A percentile compares a stretch with the other conserved stretches of the same genome.
Conservation (phyloP, 805 yeast species). For the Candida saitoana region DNA sequence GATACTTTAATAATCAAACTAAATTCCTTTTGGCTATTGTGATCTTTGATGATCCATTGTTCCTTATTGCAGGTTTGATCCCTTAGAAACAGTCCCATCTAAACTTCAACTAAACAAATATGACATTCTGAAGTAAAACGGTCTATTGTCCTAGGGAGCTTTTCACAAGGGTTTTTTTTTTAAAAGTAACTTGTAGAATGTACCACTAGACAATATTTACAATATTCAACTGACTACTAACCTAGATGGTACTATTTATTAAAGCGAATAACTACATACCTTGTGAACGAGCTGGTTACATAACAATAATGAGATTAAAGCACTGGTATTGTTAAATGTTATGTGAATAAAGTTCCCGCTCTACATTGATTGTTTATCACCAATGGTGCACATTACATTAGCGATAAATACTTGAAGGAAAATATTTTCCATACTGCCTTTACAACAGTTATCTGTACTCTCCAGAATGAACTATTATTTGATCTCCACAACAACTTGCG, state of each 20-base stretch:
- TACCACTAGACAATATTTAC: too few species aligned
- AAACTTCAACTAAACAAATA: not conserved
- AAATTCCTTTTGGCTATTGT: not conserved
- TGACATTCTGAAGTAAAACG: not conserved
- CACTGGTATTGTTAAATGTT: not conserved
- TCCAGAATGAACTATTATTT: not conserved
- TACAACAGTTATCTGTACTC: not conserved
- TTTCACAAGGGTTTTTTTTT: not conserved
- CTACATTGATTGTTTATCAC: too few species aligned
- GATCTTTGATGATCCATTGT: not conserved
- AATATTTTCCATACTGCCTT: not conserved
- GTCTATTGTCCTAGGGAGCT: not conserved
- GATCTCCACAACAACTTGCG: not conserved
- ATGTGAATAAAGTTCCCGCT: too few species aligned
- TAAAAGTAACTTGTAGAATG: too few species aligned
- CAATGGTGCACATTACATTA: not conserved
- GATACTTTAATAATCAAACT: not conserved
- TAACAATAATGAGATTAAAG: too few species aligned
- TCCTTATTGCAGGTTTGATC: not conserved
- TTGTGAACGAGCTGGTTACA: too few species aligned
- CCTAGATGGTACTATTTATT: too few species aligned
- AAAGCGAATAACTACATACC: too few species aligned
- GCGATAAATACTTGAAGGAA: not conserved
- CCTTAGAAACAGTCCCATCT: not conserved
- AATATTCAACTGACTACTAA: too few species aligned